Evolutionary conservation across 2,329 filamentous ascomycete genomes (phyloP).

Genomic region (Atkinsonella hypoxylon): DNA sequence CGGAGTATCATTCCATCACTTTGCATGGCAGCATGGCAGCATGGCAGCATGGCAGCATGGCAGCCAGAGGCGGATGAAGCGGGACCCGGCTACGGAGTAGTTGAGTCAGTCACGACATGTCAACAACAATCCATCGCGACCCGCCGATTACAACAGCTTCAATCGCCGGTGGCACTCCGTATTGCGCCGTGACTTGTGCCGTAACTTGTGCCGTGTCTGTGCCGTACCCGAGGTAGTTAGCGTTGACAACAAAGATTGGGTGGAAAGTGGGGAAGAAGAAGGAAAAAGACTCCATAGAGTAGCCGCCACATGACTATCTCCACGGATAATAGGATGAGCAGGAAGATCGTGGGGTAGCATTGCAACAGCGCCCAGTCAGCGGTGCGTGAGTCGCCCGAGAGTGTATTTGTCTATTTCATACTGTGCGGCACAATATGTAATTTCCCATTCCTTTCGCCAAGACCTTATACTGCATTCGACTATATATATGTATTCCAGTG

Average conservation of each 20-base stretch:
- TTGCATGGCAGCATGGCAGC: neutral
- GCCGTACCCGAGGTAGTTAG: neutral
- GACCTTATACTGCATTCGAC: no score
- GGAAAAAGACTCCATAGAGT: neutral
- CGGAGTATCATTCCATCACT: neutral
- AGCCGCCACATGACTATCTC: neutral
- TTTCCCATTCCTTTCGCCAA: no score
- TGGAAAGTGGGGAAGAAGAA: neutral
- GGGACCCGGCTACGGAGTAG: neutral
- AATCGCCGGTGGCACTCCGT: neutral
- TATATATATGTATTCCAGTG: no score
- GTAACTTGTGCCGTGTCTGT: neutral
- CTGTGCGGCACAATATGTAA: no score
- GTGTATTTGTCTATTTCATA: no score
- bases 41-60: neutral
- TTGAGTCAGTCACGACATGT: constrained; percentile 12
- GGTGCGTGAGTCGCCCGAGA: no score
- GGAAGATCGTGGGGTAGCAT: constrained; percentile 1
- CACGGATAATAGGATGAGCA: neutral
- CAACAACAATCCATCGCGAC: constrained; percentile 4
- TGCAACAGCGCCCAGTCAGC: neutral
- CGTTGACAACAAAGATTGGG: neutral
- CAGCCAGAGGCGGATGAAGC: neutral
- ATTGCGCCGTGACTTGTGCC: no score
- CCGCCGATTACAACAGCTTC: constrained; percentile 5